phyloP scores from a whole-genome alignment of 768 basidiomycete species.

The Russula vinacea region DNA sequence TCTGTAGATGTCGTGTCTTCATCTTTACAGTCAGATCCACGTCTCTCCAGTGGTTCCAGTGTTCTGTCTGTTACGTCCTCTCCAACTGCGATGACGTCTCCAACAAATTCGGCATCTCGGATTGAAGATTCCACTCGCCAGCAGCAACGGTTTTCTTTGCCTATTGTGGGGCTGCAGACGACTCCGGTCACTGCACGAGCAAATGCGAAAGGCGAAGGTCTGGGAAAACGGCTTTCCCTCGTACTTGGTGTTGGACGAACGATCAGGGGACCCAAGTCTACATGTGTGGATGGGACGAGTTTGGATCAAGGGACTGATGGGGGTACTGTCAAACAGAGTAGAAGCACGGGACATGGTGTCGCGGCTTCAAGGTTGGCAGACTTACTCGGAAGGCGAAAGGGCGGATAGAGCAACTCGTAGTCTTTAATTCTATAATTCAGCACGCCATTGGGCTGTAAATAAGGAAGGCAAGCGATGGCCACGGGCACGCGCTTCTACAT shows the following conservation, averaged over 20 bases:
- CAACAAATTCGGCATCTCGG: constrained; percentile 30
- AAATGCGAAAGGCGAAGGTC: constrained; percentile 37
- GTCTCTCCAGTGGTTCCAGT: constrained; percentile 20
- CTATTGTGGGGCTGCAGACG: constrained; percentile 73
- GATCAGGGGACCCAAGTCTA: constrained; percentile 7
- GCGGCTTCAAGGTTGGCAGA: constrained; percentile 56
- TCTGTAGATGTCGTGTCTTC: constrained; percentile 30
- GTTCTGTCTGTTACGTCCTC: constrained; percentile 1
- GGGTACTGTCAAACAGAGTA: constrained; percentile 28
- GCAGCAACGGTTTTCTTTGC: constrained; percentile 69
- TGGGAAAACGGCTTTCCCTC: constrained; percentile 56
- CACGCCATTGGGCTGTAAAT: too few relatives aligned
- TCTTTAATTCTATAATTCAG: not conserved
- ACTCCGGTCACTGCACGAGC: constrained; percentile 65
- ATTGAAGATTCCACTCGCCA: constrained; percentile 61
- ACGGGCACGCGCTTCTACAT: too few relatives aligned
- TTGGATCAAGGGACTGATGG: constrained; percentile 22
- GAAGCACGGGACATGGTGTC: constrained; percentile 39
- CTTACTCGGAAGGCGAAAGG: constrained; percentile 43
- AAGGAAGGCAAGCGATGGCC: too few relatives aligned
- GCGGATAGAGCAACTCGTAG: not conserved
- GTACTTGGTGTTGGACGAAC: constrained; percentile 45
- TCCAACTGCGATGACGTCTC: not conserved
- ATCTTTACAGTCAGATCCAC: constrained; percentile 28
- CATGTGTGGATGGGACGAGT: constrained; percentile 4